Evolutionary conservation across 1,139 yeast species (phyloP).

Genomic region (Taiozyma sp.): DNA sequence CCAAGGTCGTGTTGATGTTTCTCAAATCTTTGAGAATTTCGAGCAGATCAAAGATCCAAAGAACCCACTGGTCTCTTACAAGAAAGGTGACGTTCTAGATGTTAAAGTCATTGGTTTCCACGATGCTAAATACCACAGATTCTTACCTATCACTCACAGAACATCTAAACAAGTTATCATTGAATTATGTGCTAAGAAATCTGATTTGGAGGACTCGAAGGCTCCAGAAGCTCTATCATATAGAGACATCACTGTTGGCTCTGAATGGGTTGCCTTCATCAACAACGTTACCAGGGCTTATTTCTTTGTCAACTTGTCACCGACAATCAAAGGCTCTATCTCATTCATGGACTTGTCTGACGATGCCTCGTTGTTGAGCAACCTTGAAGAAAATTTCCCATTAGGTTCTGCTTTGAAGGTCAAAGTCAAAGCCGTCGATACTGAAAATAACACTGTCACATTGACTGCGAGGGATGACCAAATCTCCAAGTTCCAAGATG

Average conservation of each 20-base stretch:
- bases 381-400: slow-evolving; percentile 54
- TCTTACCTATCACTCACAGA: slow-evolving; percentile 62
- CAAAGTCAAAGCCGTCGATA: slow-evolving; percentile 48
- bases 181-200: slow-evolving; percentile 57
- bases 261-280: slow-evolving; percentile 57
- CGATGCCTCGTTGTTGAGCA: slow-evolving; percentile 44
- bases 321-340: slow-evolving; percentile 61
- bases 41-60: slow-evolving; percentile 51
- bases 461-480: slow-evolving; percentile 45
- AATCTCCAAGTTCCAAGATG: slow-evolving; percentile 42
- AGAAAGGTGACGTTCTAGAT: slow-evolving; percentile 49
- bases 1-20: slow-evolving; percentile 75
- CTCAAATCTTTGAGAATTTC: slow-evolving; percentile 56
- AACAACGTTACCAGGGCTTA: slow-evolving; percentile 52
- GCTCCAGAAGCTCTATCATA: slow-evolving; percentile 36
- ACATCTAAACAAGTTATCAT: slow-evolving; percentile 50
- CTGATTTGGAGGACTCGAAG: slow-evolving; percentile 28
- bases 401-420: slow-evolving; percentile 67
- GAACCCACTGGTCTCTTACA: slow-evolving; percentile 57
- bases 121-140: slow-evolving; percentile 65
- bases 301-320: slow-evolving; percentile 68
- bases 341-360: slow-evolving; percentile 61
- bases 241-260: slow-evolving; percentile 45
- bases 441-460: slow-evolving; percentile 43
- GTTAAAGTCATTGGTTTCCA: slow-evolving; percentile 76